Evolutionary conservation across 768 basidiomycete species (phyloP).

Genomic region (Sutorius australiensis): DNA sequence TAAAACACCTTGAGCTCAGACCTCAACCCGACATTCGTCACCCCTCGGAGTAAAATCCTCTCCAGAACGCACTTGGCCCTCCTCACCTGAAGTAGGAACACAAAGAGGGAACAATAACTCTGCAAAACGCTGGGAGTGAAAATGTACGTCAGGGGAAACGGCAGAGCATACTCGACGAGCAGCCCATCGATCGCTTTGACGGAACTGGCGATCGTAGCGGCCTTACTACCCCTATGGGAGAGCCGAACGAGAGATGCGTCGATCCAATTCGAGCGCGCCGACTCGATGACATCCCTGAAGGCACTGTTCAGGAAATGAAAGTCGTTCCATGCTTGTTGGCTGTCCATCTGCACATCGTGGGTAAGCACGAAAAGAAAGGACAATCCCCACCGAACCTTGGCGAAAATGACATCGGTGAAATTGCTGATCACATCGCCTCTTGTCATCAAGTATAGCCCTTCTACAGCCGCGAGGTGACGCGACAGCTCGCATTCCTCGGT

Average conservation of each 20-base stretch:
- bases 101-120: constrained; percentile 63
- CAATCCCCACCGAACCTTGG: constrained; percentile 47
- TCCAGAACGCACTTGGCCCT: constrained; percentile 71
- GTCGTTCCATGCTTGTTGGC: constrained; percentile 67
- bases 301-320: constrained; percentile 82
- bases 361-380: not conserved
- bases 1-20: constrained; percentile 67
- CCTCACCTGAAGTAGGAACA: constrained; percentile 68
- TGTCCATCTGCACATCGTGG: constrained; percentile 57
- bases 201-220: constrained; percentile 45
- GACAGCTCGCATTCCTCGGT: constrained; percentile 64
- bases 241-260: constrained; percentile 68
- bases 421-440: constrained; percentile 74
- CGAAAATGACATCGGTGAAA: constrained; percentile 70
- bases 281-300: constrained; percentile 63
- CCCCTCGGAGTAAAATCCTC: constrained; percentile 57
- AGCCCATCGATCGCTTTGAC: constrained; percentile 66
- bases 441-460: constrained; percentile 72
- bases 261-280: constrained; percentile 52
- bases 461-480: constrained; percentile 58
- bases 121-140: constrained; percentile 56
- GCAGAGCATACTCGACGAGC: constrained; percentile 72
- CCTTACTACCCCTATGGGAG: constrained; percentile 55
- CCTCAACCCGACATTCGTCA: constrained; percentile 31
- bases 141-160: constrained; percentile 79